Base-by-base conservation (phyloP, 768 basidiomycete genomes). In the Kwoniella shandongensis region DNA sequence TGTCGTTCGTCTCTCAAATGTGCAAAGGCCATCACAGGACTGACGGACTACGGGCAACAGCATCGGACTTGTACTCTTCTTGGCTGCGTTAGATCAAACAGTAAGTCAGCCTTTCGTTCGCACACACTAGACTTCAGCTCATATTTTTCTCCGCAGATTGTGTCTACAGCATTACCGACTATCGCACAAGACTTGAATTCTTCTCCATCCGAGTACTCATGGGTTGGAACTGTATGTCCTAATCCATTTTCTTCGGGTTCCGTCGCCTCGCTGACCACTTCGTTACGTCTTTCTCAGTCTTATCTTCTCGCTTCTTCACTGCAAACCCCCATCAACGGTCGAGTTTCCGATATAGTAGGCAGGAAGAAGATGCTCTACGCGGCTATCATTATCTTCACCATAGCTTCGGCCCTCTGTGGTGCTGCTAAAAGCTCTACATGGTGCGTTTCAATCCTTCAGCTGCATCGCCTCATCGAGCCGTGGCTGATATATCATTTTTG, bases 311-410 rank as follows among this genome's bases (percentile, higher is more conserved):
- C 65, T 15, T 61, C 53, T 40, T 64, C 62, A 10, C 20, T 69
- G 8, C 59, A 64, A 18, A 57, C 62, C 0, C 67, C 67, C 1
- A 49, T 69, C 39, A 69, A 69, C 29, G 73, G 73, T 12, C 57
- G 73, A 22, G 59, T 70, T 2, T 64, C 65, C 22, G 73, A 75
- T 54, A 71, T 73, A 44, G 60, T 73, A 22, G 73, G 73, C 7
- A 50, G 73, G 17, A 75, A 75, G 62, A 62, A 66, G 1, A 52
- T 73, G 55, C 45, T 75, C 18, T 71, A 71, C 50, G 57, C 57
- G 15, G 65, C 69, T 10, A 71, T 75, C 48, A 41, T 71, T 20
- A 45, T 65, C 4, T 73, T 75, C 47, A 54, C 61, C 3, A 39
- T 70, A 29, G 67, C 63, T 23, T 72, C 70, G 2, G 72, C 69